A percentile compares a stretch with the other conserved stretches of the same genome.
phyloP scores from a whole-genome alignment of 1,139 yeast species.

The Suhomyces yuchorum region DNA sequence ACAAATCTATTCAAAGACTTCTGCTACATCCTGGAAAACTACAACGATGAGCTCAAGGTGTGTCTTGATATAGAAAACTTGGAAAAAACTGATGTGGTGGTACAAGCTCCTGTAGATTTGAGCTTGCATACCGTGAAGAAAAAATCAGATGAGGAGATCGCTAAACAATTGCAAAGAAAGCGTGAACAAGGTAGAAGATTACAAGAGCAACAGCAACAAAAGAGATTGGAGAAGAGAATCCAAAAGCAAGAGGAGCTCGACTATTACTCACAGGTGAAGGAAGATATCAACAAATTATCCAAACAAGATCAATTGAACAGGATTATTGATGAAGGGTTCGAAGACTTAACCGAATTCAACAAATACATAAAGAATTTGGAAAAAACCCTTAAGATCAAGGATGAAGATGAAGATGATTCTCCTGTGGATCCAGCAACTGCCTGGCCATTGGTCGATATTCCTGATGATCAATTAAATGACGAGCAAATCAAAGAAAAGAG shows the following conservation, averaged over 20 bases:
- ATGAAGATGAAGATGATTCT: slow-evolving; percentile 43
- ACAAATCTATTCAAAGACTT: slow-evolving; percentile 69
- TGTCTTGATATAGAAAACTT: slow-evolving; percentile 64
- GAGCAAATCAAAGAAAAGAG: slow-evolving; percentile 87
- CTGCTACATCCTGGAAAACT: slow-evolving; percentile 76
- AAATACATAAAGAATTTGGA: slow-evolving; percentile 70
- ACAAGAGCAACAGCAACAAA: slow-evolving; percentile 91
- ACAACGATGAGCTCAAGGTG: slow-evolving; percentile 59
- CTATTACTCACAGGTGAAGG: slow-evolving; percentile 63
- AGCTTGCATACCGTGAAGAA: slow-evolving; percentile 54
- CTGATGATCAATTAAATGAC: slow-evolving; percentile 79
- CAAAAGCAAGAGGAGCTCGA: slow-evolving; percentile 82
- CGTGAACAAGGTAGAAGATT: slow-evolving; percentile 84
- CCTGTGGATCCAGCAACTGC: slow-evolving; percentile 52
- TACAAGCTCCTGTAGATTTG: slow-evolving; percentile 78
- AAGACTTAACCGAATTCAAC: slow-evolving; percentile 68
- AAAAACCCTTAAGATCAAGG: slow-evolving; percentile 59
- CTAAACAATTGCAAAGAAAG: slow-evolving; percentile 74
- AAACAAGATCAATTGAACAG: slow-evolving; percentile 48
- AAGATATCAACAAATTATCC: slow-evolving; percentile 49
- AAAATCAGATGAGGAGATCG: slow-evolving; percentile 82
- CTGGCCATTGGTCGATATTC: slow-evolving; percentile 80
- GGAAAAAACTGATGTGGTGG: slow-evolving; percentile 66
- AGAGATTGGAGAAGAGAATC: slow-evolving; percentile 73
- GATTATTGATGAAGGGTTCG: slow-evolving; percentile 75